Conservation (phyloP, 2,329 filamentous ascomycete genomes). For the Alternaria novae-zelandiae region DNA sequence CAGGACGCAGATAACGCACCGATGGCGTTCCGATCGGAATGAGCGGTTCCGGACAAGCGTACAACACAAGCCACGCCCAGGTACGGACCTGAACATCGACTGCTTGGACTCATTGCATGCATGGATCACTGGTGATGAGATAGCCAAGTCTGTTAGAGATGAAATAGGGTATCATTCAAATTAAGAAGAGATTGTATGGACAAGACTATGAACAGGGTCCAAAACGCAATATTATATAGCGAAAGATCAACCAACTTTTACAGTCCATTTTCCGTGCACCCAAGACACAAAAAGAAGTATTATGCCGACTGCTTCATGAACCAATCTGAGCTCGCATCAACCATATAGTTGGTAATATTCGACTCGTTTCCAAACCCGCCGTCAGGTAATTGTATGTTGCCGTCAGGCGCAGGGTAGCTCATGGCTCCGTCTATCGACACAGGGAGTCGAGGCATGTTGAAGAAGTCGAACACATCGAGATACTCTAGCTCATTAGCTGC, state of each 20-base stretch:
- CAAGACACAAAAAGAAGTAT: not conserved
- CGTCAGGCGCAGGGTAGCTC: conserved; percentile 38
- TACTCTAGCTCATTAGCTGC: conserved; percentile 87
- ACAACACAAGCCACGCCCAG: not conserved
- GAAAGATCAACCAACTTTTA: not conserved
- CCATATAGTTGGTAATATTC: conserved; percentile 80
- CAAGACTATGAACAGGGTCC: not conserved
- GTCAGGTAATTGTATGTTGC: conserved; percentile 34
- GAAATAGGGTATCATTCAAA: conserved; percentile 8
- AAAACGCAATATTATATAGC: not conserved
- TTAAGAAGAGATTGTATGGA: not conserved
- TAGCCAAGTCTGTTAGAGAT: not conserved
- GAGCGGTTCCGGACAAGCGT: conserved; percentile 4
- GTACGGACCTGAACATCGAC: not conserved
- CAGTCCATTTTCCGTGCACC: not conserved
- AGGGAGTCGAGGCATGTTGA: conserved; percentile 82
- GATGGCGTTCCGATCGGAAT: conserved; percentile 17
- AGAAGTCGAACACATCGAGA: conserved; percentile 91
- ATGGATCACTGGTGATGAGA: not conserved
- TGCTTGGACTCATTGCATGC: not conserved
- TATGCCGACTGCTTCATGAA: conserved; percentile 54
- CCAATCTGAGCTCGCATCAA: conserved; percentile 77
- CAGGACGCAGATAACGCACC: not conserved
- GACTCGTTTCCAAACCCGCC: conserved; percentile 64
- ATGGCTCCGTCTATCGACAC: conserved; percentile 44